Evolutionary conservation across 768 basidiomycete species (phyloP).

Genomic region (Daedaleopsis nitida): DNA sequence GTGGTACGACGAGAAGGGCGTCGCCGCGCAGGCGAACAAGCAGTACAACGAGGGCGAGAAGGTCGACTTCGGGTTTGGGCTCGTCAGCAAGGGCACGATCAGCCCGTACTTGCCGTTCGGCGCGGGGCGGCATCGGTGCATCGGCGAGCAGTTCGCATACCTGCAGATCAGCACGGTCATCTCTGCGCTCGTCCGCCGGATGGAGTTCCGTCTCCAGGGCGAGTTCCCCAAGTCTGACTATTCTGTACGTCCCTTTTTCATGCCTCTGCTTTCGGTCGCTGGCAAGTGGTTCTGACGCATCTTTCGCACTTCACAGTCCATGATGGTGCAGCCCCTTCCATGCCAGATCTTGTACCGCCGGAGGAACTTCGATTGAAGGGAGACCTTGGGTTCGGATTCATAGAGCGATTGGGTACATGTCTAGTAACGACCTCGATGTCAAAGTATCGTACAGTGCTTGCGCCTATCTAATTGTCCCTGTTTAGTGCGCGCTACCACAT

Average conservation of each 20-base stretch:
- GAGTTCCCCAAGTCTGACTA: slow-evolving; percentile 85
- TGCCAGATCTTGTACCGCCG: slow-evolving; percentile 67
- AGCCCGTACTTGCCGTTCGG: slow-evolving; percentile 98
- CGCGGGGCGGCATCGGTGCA: slow-evolving; percentile 93
- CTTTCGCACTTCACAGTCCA: slow-evolving; percentile 58
- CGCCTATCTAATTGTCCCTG: slow-evolving; percentile 6
- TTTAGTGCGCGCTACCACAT: not conserved
- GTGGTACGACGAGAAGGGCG: slow-evolving; percentile 85
- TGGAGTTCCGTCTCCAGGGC: slow-evolving; percentile 71
- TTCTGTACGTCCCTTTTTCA: slow-evolving; percentile 72
- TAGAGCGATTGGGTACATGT: not conserved
- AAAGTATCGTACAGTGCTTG: slow-evolving; percentile 9
- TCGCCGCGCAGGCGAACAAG: slow-evolving; percentile 76
- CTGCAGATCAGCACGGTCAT: slow-evolving; percentile 88
- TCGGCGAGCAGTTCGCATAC: slow-evolving; percentile 96
- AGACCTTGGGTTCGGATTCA: not conserved
- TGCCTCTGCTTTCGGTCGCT: not conserved
- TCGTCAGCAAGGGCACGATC: slow-evolving; percentile 94
- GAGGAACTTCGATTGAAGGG: slow-evolving; percentile 43
- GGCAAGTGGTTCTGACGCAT: not conserved
- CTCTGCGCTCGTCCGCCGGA: slow-evolving; percentile 70
- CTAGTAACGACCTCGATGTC: slow-evolving; percentile 5
- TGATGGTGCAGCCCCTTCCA: slow-evolving; percentile 88
- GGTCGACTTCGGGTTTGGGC: slow-evolving; percentile 95
- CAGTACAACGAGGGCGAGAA: slow-evolving; percentile 83